Conservation (phyloP, 176 grass and related monocot genomes). For the Triticum turgidum region DNA sequence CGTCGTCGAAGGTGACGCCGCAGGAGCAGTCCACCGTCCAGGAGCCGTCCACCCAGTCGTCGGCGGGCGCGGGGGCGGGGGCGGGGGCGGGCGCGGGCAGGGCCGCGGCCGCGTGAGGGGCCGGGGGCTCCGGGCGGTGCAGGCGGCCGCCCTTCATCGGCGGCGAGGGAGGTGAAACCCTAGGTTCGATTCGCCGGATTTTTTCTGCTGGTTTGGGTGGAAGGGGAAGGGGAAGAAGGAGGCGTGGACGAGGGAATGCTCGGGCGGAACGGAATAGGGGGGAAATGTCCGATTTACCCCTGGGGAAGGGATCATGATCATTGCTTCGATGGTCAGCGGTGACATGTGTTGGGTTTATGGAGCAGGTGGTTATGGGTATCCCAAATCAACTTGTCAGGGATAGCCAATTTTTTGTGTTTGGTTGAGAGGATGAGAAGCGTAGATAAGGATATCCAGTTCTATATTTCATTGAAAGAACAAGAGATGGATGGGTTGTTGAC, state of each 20-base stretch:
- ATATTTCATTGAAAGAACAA: no score
- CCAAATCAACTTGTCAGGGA: no score
- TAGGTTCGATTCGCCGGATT: slow-evolving; percentile 2
- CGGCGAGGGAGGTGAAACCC: slow-evolving; percentile 25
- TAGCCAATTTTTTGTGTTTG: no score
- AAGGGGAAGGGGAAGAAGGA: not conserved
- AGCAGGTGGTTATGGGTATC: no score
- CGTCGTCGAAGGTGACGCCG: slow-evolving; percentile 92
- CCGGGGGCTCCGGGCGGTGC: slow-evolving; percentile 46
- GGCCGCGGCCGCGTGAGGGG: not conserved
- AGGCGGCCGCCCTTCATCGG: slow-evolving; percentile 66
- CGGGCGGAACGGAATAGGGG: not conserved
- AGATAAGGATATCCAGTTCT: no score
- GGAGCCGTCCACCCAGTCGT: slow-evolving; percentile 92
- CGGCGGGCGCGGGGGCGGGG: slow-evolving; percentile 34
- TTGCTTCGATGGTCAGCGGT: no score
- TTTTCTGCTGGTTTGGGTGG: not conserved
- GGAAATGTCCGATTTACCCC: not conserved
- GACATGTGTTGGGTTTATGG: no score
- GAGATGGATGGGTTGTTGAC: no score
- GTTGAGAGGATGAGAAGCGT: no score
- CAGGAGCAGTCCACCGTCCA: slow-evolving; percentile 99
- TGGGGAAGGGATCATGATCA: no score
- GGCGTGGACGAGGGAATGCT: not conserved
- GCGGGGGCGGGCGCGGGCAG: slow-evolving; percentile 11